These are phyloP conservation scores for maize (Zea mays) DNA, from an alignment of 176 grass and related monocot genomes.

Conservation along the genomic window Zm-B73-REFERENCE-NAM-5.0 NC_050098.1:188969501-188970000, in stretches of 20 bases:
- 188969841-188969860: neutral
- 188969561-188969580: slow-evolving; percentile 86
- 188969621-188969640: slow-evolving; percentile 91
- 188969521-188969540: neutral
- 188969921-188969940: neutral
- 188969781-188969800: slow-evolving; percentile 75
- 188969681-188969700: slow-evolving; percentile 88
- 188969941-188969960: neutral
- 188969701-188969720: slow-evolving; percentile 76
- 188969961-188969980: neutral
- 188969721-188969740: slow-evolving; percentile 62
- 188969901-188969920: neutral
- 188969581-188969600: slow-evolving; percentile 87
- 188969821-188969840: slow-evolving; percentile 71
- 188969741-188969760: slow-evolving; percentile 55
- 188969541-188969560: slow-evolving; percentile 45
- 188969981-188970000: neutral
- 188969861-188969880: neutral
- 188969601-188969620: slow-evolving; percentile 85
- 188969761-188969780: slow-evolving; percentile 64
- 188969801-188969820: slow-evolving; percentile 84
- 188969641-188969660: slow-evolving; percentile 82
- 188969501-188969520: slow-evolving; percentile 13
- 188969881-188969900: neutral
- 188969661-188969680: slow-evolving; percentile 94